Percentiles rank a stretch among this genome's conserved stretches.
Conservation (phyloP, 306 rosid genomes). For the Cucurbita maxima region DNA sequence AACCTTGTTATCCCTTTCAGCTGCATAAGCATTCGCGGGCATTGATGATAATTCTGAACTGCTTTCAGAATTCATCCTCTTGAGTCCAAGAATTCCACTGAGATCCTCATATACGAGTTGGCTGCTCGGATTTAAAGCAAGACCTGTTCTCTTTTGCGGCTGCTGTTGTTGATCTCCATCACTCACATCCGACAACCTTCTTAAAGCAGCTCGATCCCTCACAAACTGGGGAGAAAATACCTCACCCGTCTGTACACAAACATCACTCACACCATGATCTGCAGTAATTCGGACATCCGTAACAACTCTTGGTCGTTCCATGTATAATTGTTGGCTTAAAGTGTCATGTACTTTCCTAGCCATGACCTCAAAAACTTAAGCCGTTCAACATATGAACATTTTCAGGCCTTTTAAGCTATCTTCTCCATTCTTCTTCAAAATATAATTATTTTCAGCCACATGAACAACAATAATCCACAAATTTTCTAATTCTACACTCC, state of each 20-base stretch:
- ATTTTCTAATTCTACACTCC: not conserved
- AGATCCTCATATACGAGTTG: constrained; percentile 34
- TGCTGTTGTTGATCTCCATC: constrained; percentile 31
- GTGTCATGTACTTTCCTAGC: constrained; percentile 35
- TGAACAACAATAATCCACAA: not conserved
- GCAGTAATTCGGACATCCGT: constrained; percentile 12
- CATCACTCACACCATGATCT: constrained; percentile 20
- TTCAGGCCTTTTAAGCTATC: constrained; percentile 5
- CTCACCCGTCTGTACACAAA: constrained; percentile 75
- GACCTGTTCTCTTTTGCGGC: constrained; percentile 20
- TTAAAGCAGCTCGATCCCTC: constrained; percentile 43
- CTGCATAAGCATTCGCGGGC: constrained; percentile 21
- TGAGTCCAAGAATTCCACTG: constrained; percentile 22
- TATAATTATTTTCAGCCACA: not conserved
- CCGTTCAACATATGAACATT: constrained; percentile 13
- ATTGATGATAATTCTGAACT: constrained; percentile 31
- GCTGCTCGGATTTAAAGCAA: constrained; percentile 18
- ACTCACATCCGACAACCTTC: constrained; percentile 31
- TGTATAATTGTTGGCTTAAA: constrained; percentile 17
- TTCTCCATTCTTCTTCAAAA: not conserved
- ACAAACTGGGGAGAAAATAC: constrained; percentile 72
- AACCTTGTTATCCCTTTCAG: constrained; percentile 34
- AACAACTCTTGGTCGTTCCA: constrained; percentile 19
- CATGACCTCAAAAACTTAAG: constrained; percentile 24
- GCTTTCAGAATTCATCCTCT: constrained; percentile 30